Conservation (phyloP, 2,329 filamentous ascomycete species). For the Aureobasidium subglaciale region DNA sequence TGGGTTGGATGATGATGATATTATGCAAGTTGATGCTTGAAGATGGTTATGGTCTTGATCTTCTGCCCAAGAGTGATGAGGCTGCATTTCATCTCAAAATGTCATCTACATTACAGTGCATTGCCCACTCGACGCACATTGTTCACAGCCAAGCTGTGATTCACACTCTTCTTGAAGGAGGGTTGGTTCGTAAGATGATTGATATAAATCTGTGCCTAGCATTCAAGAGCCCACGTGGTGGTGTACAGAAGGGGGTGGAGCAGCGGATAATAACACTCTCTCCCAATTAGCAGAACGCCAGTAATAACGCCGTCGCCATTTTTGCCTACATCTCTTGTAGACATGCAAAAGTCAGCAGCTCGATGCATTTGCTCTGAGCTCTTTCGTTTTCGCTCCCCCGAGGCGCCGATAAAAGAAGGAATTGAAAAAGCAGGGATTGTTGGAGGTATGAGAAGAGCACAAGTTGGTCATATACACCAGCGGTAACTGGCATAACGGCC, state of each 20-base stretch:
- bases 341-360: background rate
- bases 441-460: background rate
- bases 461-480: conserved; percentile 43
- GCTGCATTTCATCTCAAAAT: too few species aligned
- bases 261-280: background rate
- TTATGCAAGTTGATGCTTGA: conserved; percentile 27
- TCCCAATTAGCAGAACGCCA: background rate
- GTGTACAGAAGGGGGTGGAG: background rate
- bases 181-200: too few species aligned
- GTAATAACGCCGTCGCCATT: background rate
- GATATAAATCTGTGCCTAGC: background rate
- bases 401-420: background rate
- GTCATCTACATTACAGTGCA: too few species aligned
- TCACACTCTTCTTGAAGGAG: too few species aligned
- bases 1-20: conserved; percentile 30
- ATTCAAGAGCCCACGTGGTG: background rate
- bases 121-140: too few species aligned
- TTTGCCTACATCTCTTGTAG: background rate
- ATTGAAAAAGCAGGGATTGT: background rate
- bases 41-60: too few species aligned
- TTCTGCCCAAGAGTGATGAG: too few species aligned
- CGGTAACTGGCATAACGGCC: conserved; percentile 95
- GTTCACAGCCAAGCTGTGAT: too few species aligned
- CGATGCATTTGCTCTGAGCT: conserved; percentile 4
- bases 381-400: background rate